phyloP scores from a whole-genome alignment of 148 eudicot species.

The Amaranthus cruentus region DNA sequence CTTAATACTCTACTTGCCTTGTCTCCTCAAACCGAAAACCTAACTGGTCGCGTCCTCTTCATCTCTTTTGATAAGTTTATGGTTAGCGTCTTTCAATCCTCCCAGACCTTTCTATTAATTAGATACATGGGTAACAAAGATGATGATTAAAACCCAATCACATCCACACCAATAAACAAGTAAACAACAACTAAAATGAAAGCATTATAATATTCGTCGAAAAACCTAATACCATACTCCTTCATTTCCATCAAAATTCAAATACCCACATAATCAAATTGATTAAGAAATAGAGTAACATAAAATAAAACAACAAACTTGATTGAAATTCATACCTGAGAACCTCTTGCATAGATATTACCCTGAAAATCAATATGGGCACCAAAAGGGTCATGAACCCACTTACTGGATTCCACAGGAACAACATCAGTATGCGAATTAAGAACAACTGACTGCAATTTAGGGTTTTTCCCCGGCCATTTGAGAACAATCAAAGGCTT shows the following conservation, averaged over 20 bases:
- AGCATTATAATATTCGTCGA: neutral
- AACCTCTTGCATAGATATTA: slow-evolving; percentile 68
- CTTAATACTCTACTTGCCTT: too few species aligned
- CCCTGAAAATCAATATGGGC: slow-evolving; percentile 48
- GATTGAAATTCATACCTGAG: slow-evolving; percentile 33
- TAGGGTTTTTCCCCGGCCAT: slow-evolving; percentile 65
- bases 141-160: too few species aligned
- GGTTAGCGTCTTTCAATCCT: too few species aligned
- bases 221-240: neutral
- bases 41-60: too few species aligned
- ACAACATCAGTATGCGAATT: slow-evolving; percentile 94
- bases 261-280: neutral
- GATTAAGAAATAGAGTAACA: neutral
- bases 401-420: slow-evolving; percentile 67
- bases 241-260: neutral
- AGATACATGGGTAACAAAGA: too few species aligned
- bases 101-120: too few species aligned
- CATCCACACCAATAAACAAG: neutral
- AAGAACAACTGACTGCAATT: slow-evolving; percentile 54
- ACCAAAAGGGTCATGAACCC: slow-evolving; percentile 62
- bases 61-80: too few species aligned
- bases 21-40: too few species aligned
- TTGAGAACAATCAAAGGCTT: slow-evolving; percentile 74
- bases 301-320: neutral
- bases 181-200: neutral